Conservation (phyloP, 2,329 filamentous ascomycete species). For the Cercospora janseana region DNA sequence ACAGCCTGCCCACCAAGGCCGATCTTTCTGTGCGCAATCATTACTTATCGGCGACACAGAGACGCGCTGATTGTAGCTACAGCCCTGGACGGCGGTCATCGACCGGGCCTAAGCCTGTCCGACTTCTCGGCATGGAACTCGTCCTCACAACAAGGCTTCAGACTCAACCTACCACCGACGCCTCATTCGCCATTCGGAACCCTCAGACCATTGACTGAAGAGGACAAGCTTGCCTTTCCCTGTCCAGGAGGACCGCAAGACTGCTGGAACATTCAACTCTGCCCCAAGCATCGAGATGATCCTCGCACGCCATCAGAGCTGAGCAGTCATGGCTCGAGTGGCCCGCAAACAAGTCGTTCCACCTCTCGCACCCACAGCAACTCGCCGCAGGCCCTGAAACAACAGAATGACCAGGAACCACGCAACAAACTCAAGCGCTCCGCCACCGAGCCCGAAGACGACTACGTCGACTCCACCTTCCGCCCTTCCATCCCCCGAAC, state of each 20-base stretch:
- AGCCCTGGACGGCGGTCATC: constrained; percentile 3
- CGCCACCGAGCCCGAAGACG: constrained; percentile 15
- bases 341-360: not conserved
- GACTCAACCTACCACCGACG: constrained; percentile 22
- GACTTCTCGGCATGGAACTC: constrained; percentile 11
- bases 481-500: constrained; percentile 2
- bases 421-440: constrained; percentile 22
- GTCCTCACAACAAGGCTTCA: constrained; percentile 15
- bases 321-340: not conserved
- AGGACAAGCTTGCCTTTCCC: constrained; percentile 23
- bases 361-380: constrained; percentile 17
- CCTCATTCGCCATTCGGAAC: constrained; percentile 24
- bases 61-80: not conserved
- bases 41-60: not conserved
- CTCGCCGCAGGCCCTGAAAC: constrained; percentile 1
- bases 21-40: not conserved
- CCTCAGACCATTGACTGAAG: constrained; percentile 18
- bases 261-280: constrained; percentile 24
- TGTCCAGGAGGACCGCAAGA: constrained; percentile 19
- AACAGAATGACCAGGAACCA: constrained; percentile 7
- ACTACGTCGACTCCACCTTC: not conserved
- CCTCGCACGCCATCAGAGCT: not conserved
- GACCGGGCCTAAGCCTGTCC: constrained; percentile 17
- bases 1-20: not conserved
- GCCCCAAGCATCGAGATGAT: constrained; percentile 23